Percentiles rank a stretch among this genome's conserved stretches.
These are phyloP conservation scores for Rhizopus stolonifer DNA, from an alignment of 371 early-diverging fungal genomes.

Conservation along the genomic window DNA sequence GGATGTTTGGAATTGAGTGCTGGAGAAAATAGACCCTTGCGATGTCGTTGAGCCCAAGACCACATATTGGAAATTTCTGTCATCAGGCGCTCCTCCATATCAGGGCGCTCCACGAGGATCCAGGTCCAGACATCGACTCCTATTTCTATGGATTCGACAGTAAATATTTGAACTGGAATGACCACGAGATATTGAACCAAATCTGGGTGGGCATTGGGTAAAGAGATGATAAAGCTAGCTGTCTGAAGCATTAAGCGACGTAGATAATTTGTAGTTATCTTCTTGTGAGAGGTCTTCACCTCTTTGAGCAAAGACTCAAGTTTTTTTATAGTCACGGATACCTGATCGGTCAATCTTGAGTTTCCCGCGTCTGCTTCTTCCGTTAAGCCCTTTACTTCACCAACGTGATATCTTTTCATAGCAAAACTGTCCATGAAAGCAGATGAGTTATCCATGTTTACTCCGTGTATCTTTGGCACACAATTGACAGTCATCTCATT, in stretches of 20 bases:
- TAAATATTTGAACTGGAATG: conserved; percentile 85
- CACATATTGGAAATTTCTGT: conserved; percentile 80
- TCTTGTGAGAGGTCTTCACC: conserved; percentile 36
- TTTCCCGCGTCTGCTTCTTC: conserved; percentile 13
- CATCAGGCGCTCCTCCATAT: conserved; percentile 74
- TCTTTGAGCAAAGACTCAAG: conserved; percentile 39
- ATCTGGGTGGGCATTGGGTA: conserved; percentile 60
- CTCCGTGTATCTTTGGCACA: conserved; percentile 45
- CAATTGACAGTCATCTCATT: conserved; percentile 45
- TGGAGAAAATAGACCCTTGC: conserved; percentile 76
- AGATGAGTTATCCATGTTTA: conserved; percentile 56
- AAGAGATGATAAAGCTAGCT: conserved; percentile 16
- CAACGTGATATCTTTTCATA: conserved; percentile 54
- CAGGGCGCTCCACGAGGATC: conserved; percentile 78
- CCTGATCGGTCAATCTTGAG: conserved; percentile 30
- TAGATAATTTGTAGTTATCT: conserved; percentile 49
- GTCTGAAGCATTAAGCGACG: conserved; percentile 43
- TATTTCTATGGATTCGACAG: conserved; percentile 74
- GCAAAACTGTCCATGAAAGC: conserved; percentile 62
- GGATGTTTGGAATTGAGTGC: conserved; percentile 69
- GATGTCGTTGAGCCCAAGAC: conserved; percentile 77
- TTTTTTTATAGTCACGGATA: conserved; percentile 38
- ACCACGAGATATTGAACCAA: conserved; percentile 79
- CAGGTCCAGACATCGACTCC: conserved; percentile 86
- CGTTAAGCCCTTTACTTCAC: conserved; percentile 57